Base-by-base conservation (phyloP, 2,329 filamentous ascomycete genomes). In the Karstenula rhodostoma region DNA sequence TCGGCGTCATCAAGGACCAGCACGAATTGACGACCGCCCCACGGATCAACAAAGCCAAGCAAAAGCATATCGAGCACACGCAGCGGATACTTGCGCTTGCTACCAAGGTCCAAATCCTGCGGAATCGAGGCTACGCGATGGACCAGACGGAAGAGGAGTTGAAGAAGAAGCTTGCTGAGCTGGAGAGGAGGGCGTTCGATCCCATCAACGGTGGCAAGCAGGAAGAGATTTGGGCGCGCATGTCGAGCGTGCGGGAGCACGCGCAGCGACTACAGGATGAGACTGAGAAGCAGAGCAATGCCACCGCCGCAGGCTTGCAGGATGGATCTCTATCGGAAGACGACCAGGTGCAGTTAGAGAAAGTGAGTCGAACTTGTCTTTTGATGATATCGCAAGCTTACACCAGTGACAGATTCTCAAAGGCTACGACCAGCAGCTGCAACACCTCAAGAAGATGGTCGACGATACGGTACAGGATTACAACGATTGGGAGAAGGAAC, bases 141-240 rank as follows among this genome's bases (percentile, higher is more conserved):
- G 91, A 91, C 68, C 87, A 87, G 44, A 89, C 91, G 63, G 92
- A 96, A 77, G 92, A 96, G 70, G 89, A 91, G 66, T 77, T 96
- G 48, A 89, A 90, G 76, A 87, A 87, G 68, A 90, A 91, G 74
- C 82, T 96, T 60, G 81, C 88, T 70, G 83, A 81, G 25, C 81
- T 95, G 59, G 90, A 94, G 74, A 86, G 87, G 71, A 83, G 84
- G 53, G 86, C 93, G 29, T 87, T 89, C 65, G 92, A 95, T 71
- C 92, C 92, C 8, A 88, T 89, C 8, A 84, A 94, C 57, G 86
- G 86, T 40, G 91, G 91, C 2, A 83, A 91, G 66, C 89, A 92
- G 73, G 92, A 95, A 77, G 92, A 95, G 81, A 87, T 95, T 47
- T 95, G 92, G 92, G 93, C 91, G 65, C 83, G 92, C 48, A 86